Percentiles rank a stretch among this genome's conserved stretches.
phyloP scores from a whole-genome alignment of 2,329 filamentous ascomycete genomes.

The Diaporthe velutina region DNA sequence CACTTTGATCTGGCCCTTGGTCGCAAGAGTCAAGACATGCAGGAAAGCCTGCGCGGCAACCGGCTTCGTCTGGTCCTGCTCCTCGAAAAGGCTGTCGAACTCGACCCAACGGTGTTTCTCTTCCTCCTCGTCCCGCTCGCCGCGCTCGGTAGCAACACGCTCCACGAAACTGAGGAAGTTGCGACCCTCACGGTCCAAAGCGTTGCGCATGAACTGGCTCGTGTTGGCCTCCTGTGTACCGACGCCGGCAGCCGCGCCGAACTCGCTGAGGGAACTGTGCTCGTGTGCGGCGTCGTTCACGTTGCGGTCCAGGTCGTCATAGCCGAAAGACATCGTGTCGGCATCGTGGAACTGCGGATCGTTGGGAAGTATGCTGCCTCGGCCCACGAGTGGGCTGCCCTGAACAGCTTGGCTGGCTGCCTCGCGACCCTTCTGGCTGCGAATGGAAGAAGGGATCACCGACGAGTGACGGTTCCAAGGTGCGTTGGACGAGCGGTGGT shows the following conservation, averaged over 20 bases:
- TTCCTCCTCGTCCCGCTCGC: conserved; percentile 47
- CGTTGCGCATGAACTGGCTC: conserved; percentile 49
- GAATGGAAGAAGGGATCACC: conserved; percentile 60
- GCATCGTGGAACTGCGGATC: conserved; percentile 64
- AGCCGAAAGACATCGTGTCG: conserved; percentile 48
- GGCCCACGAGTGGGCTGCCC: conserved; percentile 55
- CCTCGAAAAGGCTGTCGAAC: conserved; percentile 79
- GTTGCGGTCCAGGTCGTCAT: conserved; percentile 48
- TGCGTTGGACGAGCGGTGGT: conserved; percentile 56
- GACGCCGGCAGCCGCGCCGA: conserved; percentile 40
- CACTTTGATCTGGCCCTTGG: conserved; percentile 73
- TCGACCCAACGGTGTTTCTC: conserved; percentile 63
- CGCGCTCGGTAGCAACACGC: conserved; percentile 47
- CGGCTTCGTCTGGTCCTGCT: conserved; percentile 63
- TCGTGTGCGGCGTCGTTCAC: conserved; percentile 45
- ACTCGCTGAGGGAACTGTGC: conserved; percentile 47
- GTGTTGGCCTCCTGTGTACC: conserved; percentile 43
- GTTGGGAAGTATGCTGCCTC: conserved; percentile 51
- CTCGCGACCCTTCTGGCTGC: conserved; percentile 55
- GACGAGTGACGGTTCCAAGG: conserved; percentile 68
- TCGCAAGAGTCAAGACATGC: conserved; percentile 79
- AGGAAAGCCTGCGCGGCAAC: conserved; percentile 83
- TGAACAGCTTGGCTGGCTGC: conserved; percentile 46
- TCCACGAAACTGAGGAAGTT: conserved; percentile 61
- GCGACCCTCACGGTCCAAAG: conserved; percentile 59